Conservation (phyloP, 495 filamentous ascomycete species). For the Penicillium dipodomyicola region DNA sequence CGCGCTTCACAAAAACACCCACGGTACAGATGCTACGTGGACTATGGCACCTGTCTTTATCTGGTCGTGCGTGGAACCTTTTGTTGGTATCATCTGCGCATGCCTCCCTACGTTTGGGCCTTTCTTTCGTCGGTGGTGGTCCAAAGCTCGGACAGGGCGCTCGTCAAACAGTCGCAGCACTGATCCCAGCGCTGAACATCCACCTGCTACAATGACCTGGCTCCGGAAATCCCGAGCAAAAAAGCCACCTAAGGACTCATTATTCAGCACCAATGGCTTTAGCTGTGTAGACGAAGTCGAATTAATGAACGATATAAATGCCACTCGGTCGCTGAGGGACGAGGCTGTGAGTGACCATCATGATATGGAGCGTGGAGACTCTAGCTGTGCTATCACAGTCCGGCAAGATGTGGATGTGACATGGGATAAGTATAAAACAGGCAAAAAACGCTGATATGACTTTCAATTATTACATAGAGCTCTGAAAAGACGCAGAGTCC, state of each 20-base stretch:
- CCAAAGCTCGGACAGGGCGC: not conserved
- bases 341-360: not conserved
- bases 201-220: not conserved
- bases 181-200: not conserved
- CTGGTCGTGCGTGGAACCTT: conserved; percentile 4
- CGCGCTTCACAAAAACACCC: not conserved
- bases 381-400: not conserved
- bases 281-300: not conserved
- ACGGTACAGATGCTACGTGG: not conserved
- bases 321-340: not conserved
- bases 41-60: not conserved
- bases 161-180: not conserved
- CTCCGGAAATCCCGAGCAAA: not conserved
- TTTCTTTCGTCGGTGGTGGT: conserved; percentile 1
- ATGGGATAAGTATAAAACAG: not conserved
- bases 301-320: not conserved
- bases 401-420: not conserved
- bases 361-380: not conserved
- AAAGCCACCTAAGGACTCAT: not conserved
- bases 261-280: not conserved
- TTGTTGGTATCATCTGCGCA: not conserved
- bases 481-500: not conserved
- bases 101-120: conserved; percentile 3
- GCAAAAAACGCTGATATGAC: not conserved
- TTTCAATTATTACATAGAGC: not conserved